These are phyloP conservation scores for Phytophthora lateralis DNA, from an alignment of 352 stramenopile species.

Conservation along the genomic window DNA sequence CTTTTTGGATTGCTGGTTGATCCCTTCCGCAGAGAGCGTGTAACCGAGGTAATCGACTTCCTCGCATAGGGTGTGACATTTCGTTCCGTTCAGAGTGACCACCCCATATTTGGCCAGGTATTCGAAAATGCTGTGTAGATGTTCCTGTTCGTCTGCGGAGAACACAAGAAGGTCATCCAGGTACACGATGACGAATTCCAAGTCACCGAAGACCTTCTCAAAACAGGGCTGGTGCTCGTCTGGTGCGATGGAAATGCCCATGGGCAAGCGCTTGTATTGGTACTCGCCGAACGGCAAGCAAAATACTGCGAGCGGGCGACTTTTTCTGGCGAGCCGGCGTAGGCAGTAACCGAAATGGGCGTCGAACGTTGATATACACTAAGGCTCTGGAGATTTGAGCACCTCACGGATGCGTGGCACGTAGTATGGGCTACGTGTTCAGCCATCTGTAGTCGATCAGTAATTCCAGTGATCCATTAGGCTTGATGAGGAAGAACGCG, in stretches of 20 bases:
- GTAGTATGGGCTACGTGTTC: slow-evolving; percentile 22
- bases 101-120: not conserved
- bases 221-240: slow-evolving; percentile 14
- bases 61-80: slow-evolving; percentile 4
- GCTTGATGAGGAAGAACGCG: slow-evolving; percentile 13
- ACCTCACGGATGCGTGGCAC: slow-evolving; percentile 3
- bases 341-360: slow-evolving; percentile 13
- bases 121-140: not conserved
- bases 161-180: slow-evolving; percentile 16
- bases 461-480: not conserved
- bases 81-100: not conserved
- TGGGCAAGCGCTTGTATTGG: slow-evolving; percentile 8
- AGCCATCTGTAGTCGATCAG: slow-evolving; percentile 11
- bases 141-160: slow-evolving; percentile 1
- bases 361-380: slow-evolving; percentile 13
- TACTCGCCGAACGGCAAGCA: slow-evolving; percentile 6
- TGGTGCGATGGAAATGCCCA: slow-evolving; percentile 8
- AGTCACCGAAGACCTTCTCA: slow-evolving; percentile 1
- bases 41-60: no score
- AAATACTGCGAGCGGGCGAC: not conserved
- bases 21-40: slow-evolving; percentile 3
- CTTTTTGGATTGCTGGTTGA: not conserved
- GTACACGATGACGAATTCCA: slow-evolving; percentile 9
- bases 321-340: not conserved
- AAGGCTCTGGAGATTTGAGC: slow-evolving; percentile 6